Evolutionary conservation across 768 basidiomycete species (phyloP).

Genomic region (Pilatotrama ljubarskyi): DNA sequence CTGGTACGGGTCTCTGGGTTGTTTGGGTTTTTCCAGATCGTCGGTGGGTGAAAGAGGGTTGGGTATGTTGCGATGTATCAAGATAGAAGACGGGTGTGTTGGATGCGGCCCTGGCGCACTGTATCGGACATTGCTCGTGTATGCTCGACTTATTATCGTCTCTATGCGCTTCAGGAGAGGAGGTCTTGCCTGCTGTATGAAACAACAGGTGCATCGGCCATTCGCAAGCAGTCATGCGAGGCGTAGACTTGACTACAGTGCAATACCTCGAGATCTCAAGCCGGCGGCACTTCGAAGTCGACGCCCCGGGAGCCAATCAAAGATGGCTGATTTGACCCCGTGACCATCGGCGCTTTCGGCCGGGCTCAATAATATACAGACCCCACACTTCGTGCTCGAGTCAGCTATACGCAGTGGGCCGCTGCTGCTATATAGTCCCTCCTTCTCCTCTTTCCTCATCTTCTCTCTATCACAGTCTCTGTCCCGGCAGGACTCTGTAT

Average conservation of each 20-base stretch:
- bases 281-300: background rate
- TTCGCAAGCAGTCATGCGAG: background rate
- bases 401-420: slow-evolving; percentile 1
- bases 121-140: too few relatives aligned
- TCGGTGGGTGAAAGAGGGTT: background rate
- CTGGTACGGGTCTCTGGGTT: too few relatives aligned
- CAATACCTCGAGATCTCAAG: background rate
- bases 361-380: slow-evolving; percentile 5
- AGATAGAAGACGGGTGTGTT: background rate
- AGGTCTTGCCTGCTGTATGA: too few relatives aligned
- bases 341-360: slow-evolving; percentile 14
- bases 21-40: background rate
- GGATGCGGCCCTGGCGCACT: too few relatives aligned
- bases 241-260: background rate
- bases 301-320: slow-evolving; percentile 2
- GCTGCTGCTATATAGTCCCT: slow-evolving; percentile 3
- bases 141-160: too few relatives aligned
- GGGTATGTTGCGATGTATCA: background rate
- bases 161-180: too few relatives aligned
- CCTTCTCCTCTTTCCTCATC: background rate
- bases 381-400: slow-evolving; percentile 11
- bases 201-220: too few relatives aligned
- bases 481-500: background rate
- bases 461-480: background rate
- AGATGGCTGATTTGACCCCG: background rate